Base-by-base conservation (phyloP, 441 rosid genomes). In the Theobroma grandiflorum region DNA sequence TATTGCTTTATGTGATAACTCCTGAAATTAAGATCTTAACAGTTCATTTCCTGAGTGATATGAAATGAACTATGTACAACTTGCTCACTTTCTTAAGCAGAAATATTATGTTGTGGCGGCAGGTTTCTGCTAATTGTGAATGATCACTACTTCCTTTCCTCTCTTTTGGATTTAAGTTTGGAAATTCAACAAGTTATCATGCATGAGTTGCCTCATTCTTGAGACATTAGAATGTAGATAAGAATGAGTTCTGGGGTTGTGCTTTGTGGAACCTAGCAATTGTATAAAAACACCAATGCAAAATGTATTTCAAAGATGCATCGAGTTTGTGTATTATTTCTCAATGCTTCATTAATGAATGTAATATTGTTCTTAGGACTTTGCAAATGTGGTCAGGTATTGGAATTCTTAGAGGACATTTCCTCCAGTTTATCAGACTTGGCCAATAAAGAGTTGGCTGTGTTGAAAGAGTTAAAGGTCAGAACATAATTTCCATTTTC, bases 391-490 rank as follows among this genome's bases (percentile, higher is more conserved):
- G 64, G 47, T 35, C 90, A 96, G 99, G 97, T 96, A 55, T 86
- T 89, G 85, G 93, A 91, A 80, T 96, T 96, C 90, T 86, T 96
- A 76, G 99, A 96, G 87, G 95, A 92, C 71, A 85, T 96, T 82
- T 96, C 99, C 70, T 84, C 93, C 84, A 88, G 86, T 88, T 90
- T 96, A 86, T 87, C 91, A 71, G 92, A 92, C 75, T 83, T 91
- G 85, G 99, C 96, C 62, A 75, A 72, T 42, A 83, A 91, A 88
- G 99, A 96, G 86, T 89, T 96, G 58, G 66, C 86, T 26, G 33
- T 89, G 73, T 86, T 96, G 86, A 89, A 91, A 88, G 97, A 91
- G 77, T 81, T 96, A 79, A 96, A 96, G 98, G 99, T 96, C 80
- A 77, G 78, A 65, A 78, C 47, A 79, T 75, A n/a, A 20, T 45